Percentiles rank a stretch among this genome's conserved stretches.
Evolutionary conservation across 306 rosid species (phyloP).

Genomic region (Trifolium fragiferum): DNA sequence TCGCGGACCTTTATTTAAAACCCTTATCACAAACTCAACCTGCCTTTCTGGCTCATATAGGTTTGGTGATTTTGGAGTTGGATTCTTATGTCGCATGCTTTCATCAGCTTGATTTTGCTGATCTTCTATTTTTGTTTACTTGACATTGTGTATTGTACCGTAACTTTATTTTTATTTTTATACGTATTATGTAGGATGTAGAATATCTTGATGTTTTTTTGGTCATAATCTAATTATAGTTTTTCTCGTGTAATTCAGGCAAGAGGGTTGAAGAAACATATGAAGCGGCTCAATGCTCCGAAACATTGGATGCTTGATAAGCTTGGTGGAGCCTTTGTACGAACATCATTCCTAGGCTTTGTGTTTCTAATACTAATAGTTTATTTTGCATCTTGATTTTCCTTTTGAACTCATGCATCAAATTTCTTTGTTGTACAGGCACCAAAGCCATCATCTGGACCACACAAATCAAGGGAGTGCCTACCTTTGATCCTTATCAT

Average conservation of each 20-base stretch:
- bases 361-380: background rate
- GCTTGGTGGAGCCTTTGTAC: background rate
- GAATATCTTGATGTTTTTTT: too few relatives aligned
- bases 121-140: background rate
- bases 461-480: constrained; percentile 1
- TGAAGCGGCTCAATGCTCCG: constrained; percentile 84
- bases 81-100: background rate
- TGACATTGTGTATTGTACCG: background rate
- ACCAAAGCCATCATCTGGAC: background rate
- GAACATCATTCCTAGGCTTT: background rate
- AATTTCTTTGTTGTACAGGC: background rate
- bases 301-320: constrained; percentile 38
- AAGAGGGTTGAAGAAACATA: constrained; percentile 76
- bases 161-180: too few relatives aligned
- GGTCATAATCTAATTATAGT: background rate
- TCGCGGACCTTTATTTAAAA: too few relatives aligned
- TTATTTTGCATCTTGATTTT: background rate
- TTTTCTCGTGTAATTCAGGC: constrained; percentile 52
- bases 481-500: background rate
- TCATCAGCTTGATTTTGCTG: background rate
- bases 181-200: too few relatives aligned
- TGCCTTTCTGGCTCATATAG: background rate
- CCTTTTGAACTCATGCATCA: background rate
- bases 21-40: background rate
- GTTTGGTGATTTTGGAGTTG: background rate